phyloP scores from a whole-genome alignment of 768 basidiomycete genomes.

The Psilocybe cubensis region DNA sequence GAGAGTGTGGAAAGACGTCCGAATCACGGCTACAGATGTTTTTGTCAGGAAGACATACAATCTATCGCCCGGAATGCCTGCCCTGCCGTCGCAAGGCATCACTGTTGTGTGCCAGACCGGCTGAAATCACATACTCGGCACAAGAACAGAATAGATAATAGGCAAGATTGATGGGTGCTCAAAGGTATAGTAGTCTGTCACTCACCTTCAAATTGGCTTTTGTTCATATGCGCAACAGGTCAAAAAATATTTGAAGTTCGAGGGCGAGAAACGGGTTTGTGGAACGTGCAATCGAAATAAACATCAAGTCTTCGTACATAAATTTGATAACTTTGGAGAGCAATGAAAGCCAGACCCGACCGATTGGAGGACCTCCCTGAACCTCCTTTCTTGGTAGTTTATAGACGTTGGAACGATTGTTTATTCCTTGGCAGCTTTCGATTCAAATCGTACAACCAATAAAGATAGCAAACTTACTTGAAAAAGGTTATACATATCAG shows the following conservation, averaged over 20 bases:
- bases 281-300: too few species aligned
- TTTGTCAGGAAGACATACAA: constrained; percentile 19
- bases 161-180: background rate
- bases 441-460: background rate
- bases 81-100: constrained; percentile 10
- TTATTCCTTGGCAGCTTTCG: constrained; percentile 36
- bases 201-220: too few species aligned
- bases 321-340: too few species aligned
- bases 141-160: background rate
- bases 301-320: too few species aligned
- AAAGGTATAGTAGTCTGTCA: background rate
- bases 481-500: constrained; percentile 54
- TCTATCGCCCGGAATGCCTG: constrained; percentile 2
- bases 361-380: too few species aligned
- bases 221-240: too few species aligned
- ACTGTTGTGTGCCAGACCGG: constrained; percentile 8
- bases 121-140: background rate
- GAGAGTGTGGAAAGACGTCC: constrained; percentile 47
- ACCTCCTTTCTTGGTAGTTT: too few species aligned
- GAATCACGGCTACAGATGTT: constrained; percentile 34
- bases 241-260: background rate
- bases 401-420: background rate
- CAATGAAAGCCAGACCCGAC: too few species aligned
- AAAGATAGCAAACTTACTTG: constrained; percentile 37
- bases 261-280: background rate